Evolutionary conservation across 176 grass and related monocot species (phyloP), one percentile per base, ranked within the genome.

Genomic region (Oryza longistaminata): DNA sequence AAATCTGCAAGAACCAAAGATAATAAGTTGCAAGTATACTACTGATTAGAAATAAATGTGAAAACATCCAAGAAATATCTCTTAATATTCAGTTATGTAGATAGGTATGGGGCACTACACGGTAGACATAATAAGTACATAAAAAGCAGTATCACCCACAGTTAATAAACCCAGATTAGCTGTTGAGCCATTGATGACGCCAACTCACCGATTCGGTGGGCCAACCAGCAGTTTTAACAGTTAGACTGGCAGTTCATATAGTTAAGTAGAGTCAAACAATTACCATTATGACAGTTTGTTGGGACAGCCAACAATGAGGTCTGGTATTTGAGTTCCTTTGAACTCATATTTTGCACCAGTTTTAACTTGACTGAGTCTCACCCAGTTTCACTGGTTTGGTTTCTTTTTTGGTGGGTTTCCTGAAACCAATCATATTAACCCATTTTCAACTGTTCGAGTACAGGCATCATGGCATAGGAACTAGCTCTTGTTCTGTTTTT

Each of bases 1-100:
- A 76, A 99, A 99, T 88, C 93, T 99, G 94, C 81, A 73, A 76
- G 64, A 71, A 33, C 12, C 34, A 3, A 74, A 74, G 44, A 66
- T 19, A 75, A 67, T 19, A 75, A 67, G 61, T 84, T 68, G 35
- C 29, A 76, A 78, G n/a, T 22, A 24, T 24, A 72, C 40, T 76
- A 53, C 11, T 46, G 19, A 65, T 40, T 70, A 75, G 70, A 91
- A 74, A 19, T 21, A 68, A 17, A 40, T 83, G 35, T 62, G 10
- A 80, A 90, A 73, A 58, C 66, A 48, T 87, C 31, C 44, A 85
- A 34, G 70, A 79, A 42, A 79, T 79, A 50, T 50, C 43, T 82
- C 68, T 45, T 27, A 27, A 66, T 68, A 46, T 67, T 67, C 19
- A 84, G 34, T 29, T 75, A 25, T 49, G 42, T 60, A 83, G 21